Base-by-base conservation (phyloP, 495 filamentous ascomycete genomes). In the Talaromyces wortmannii region DNA sequence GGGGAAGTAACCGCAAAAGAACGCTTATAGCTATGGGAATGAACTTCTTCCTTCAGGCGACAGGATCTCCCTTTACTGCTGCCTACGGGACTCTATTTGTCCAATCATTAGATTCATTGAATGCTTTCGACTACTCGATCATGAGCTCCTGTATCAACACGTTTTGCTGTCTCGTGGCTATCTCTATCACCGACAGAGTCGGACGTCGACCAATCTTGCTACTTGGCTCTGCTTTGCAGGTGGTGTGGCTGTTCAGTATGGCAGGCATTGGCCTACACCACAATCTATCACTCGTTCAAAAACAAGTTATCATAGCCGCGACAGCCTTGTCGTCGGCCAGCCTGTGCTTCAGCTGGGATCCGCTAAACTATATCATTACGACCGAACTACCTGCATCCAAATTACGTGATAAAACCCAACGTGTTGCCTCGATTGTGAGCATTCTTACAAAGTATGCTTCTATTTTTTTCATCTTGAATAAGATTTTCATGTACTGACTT, bases 31-130 rank as follows among this genome's bases (percentile, higher is more conserved):
- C 61, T 12, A 52, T 62, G 7, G 63, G 61, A 16, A 55, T 59
- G 17, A 69, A 67, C 40, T 66, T 70, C 36, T 70, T 70, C 57
- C 56, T 64, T 8, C 69, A 73, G 55, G 61, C 66, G 2, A 72
- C 70, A 5, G 70, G 70, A 8, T 59, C 63, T 17, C 57, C 59
- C 0, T 73, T 73, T 48, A 59, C 63, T 16, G 59, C 61, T 6
- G 58, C 62, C 29, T 73, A 73, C 43, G 62, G 66, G 13, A 68
- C 65, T 1, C 13, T 72, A 3, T 73, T 72, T 48, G 61, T 73
- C 10, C 60, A 67, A 47, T 62, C 65, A 4, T 44, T 73, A n/a
- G 58, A 63, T 6, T 58, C 64, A 0, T 49, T 73, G 45, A 72
- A 73, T 32, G 59, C 67, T 0, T 72, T 73, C 45, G 61, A 65